Base-by-base conservation (phyloP, 2,329 filamentous ascomycete genomes). In the Colletotrichum tofieldiae region DNA sequence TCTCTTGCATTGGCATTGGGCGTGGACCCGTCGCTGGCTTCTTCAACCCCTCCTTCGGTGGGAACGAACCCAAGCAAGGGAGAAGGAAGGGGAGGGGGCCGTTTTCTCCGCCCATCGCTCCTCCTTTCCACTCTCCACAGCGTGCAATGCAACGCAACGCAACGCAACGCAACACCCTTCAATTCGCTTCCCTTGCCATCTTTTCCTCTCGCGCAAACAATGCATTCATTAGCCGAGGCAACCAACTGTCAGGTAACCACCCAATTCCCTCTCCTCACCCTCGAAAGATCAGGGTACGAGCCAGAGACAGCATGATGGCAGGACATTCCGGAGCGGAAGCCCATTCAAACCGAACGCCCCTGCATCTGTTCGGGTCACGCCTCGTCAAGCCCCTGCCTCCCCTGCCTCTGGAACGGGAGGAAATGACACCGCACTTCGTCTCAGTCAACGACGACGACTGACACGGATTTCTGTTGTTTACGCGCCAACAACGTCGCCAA, bases 11-110 rank as follows among this genome's bases (percentile, higher is more conserved):
- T 43, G 26, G 61, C 55, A 61, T 63, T 49, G 23, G 45, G 20
- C n/a, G 54, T 56, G 54, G 54, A 67, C 69, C 64, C 72, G 37
- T 76, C 77, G 35, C 75, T 71, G 26, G 68, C 75, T 54, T 76
- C 72, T 55, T 76, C 75, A 60, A 72, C 58, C 71, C 64, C 65
- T 64, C 64, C 7, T 20, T 56, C 9, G 54, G 39, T 14, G 39
- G 39, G 16, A 43, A 20, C 14, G 14, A 41, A 29, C 14, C 4
- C 8, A 41, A 41, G 55, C n/a, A 26, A 39, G 12, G 55, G 35
- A 58, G 54, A 18, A 39, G 12, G 55, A n/a, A 58, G 54, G 56
- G 18, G 23, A 23, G 39, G 29, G 29, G 29, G 5, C 29, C 4
- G 2, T 32, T 43, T n/a, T 37, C 8, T 39, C 61, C 49, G 49